Percentiles rank a stretch among this genome's conserved stretches.
Evolutionary conservation across 139 green algal genomes (phyloP).

Genomic region (Haematococcus sp.): DNA sequence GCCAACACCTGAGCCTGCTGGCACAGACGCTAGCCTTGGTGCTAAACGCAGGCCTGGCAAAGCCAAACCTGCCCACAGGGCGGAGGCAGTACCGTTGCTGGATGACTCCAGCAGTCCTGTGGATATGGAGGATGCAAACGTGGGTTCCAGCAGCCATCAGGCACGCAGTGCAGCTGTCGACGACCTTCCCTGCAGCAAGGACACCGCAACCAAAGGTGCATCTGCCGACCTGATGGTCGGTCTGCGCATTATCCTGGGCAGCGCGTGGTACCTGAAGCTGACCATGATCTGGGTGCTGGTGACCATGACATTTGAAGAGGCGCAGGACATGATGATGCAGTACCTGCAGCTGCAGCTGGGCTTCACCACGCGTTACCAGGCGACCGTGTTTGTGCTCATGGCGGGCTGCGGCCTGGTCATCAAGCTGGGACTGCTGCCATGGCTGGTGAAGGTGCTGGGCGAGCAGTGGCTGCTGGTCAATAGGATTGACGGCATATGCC

Average conservation of each 20-base stretch:
- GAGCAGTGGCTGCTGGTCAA: slow-evolving; percentile 53
- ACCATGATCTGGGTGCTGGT: slow-evolving; percentile 31
- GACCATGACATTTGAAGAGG: slow-evolving; percentile 26
- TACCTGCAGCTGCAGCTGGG: slow-evolving; percentile 78
- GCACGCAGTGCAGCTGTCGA: no score
- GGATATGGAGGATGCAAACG: no score
- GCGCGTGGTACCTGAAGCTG: slow-evolving; percentile 31
- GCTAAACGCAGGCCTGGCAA: no score
- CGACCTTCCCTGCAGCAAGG: no score
- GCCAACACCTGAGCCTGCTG: no score
- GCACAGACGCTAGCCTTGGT: no score
- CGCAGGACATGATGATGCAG: slow-evolving; percentile 70
- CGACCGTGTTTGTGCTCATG: slow-evolving; percentile 57
- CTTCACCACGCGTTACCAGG: slow-evolving; percentile 65
- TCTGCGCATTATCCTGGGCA: slow-evolving; percentile 18
- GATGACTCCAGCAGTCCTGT: no score
- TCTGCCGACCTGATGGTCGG: background rate
- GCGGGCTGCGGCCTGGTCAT: slow-evolving; percentile 63
- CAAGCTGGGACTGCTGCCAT: slow-evolving; percentile 59
- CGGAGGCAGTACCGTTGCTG: no score
- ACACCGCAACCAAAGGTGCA: no score
- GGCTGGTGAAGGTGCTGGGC: slow-evolving; percentile 49
- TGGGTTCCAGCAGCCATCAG: no score
- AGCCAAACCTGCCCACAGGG: no score
- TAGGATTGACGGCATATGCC: slow-evolving; percentile 27